Conservation (phyloP, 805 yeast species). For the Barnettozyma vustinii region DNA sequence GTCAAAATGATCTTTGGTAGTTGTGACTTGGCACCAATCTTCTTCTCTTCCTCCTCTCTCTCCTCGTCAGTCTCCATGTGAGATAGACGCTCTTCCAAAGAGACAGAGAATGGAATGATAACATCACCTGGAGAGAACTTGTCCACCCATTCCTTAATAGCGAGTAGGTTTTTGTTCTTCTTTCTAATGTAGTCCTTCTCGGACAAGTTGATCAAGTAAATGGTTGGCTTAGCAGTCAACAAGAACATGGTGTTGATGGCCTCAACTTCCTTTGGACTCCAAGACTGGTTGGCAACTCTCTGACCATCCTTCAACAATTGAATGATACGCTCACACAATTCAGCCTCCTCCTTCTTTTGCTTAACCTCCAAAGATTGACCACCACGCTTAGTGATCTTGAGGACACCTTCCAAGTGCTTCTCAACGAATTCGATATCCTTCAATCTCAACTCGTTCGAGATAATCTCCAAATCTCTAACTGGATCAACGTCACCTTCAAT, state of each 20-base stretch:
- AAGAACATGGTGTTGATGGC: slow-evolving; percentile 79
- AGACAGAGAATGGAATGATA: slow-evolving; percentile 90
- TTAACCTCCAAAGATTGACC: slow-evolving; percentile 88
- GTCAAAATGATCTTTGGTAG: slow-evolving; percentile 80
- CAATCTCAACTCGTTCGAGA: slow-evolving; percentile 84
- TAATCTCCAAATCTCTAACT: slow-evolving; percentile 87
- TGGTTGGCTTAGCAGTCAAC: slow-evolving; percentile 92
- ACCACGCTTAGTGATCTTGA: slow-evolving; percentile 78
- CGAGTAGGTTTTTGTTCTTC: slow-evolving; percentile 79
- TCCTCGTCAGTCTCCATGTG: slow-evolving; percentile 81
- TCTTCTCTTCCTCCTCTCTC: slow-evolving; percentile 70
- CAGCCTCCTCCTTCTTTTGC: slow-evolving; percentile 81
- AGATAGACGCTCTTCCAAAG: slow-evolving; percentile 87
- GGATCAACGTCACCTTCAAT: slow-evolving; percentile 97
- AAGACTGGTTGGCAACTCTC: slow-evolving; percentile 79
- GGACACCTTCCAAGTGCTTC: slow-evolving; percentile 73
- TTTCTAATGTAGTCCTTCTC: slow-evolving; percentile 84
- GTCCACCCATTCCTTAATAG: slow-evolving; percentile 89
- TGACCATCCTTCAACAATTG: slow-evolving; percentile 75
- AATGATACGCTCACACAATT: slow-evolving; percentile 67
- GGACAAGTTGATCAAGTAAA: slow-evolving; percentile 84
- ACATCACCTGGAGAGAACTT: slow-evolving; percentile 81
- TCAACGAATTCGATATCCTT: slow-evolving; percentile 94
- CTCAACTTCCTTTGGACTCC: slow-evolving; percentile 92
- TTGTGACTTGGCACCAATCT: slow-evolving; percentile 67